These are phyloP conservation scores for Mrakia frigida DNA, from an alignment of 768 basidiomycete genomes.

Conservation along the genomic window DNA sequence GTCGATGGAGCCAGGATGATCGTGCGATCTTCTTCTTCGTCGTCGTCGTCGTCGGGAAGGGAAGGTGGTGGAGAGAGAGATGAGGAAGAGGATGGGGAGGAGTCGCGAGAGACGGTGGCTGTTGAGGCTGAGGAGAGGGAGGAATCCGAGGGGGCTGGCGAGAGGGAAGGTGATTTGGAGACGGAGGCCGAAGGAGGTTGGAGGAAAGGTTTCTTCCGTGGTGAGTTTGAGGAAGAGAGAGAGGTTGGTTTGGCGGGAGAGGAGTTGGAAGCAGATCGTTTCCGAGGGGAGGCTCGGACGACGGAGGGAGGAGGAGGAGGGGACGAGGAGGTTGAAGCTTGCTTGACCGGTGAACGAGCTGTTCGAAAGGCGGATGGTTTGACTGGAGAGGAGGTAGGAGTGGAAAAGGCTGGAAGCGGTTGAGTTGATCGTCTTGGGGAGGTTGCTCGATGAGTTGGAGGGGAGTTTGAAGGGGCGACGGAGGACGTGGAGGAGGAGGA, in stretches of 20 bases:
- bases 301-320: background rate
- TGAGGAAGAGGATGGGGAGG: background rate
- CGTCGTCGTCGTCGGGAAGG: background rate
- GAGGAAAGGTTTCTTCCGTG: slow-evolving; percentile 1
- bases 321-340: background rate
- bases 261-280: background rate
- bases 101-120: background rate
- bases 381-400: background rate
- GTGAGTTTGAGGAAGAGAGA: background rate
- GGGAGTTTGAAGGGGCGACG: background rate
- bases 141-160: background rate
- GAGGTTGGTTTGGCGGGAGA: background rate
- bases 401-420: background rate
- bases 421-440: background rate
- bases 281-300: background rate
- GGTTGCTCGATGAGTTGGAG: background rate
- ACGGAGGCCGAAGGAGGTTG: background rate
- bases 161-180: background rate
- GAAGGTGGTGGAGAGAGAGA: background rate
- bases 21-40: background rate
- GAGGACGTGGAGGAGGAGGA: background rate
- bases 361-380: background rate
- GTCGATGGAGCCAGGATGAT: background rate
- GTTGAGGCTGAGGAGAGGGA: background rate
- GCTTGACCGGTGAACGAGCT: background rate